Base-by-base conservation (phyloP, 495 filamentous ascomycete genomes). In the Chaetomium fimeti region DNA sequence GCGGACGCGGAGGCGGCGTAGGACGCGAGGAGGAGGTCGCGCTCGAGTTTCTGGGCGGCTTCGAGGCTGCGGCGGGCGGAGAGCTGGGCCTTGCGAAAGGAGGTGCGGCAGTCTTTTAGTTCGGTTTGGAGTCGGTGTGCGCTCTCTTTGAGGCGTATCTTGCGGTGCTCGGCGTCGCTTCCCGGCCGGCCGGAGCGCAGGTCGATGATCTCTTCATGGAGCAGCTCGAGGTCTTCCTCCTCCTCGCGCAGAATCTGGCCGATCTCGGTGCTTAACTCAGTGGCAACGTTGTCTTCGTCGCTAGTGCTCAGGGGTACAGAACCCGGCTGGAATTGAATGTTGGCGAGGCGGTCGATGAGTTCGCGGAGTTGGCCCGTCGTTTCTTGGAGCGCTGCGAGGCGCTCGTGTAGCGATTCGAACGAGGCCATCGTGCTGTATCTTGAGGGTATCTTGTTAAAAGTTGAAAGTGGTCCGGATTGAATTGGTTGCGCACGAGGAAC, bases 1-100 rank as follows among this genome's bases (percentile, higher is more conserved):
- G 71, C 74, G 29, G 72, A 66, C 68, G 72, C 81, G 63, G 65
- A 75, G 47, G 67, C 71, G 75, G 77, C 74, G 72, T 77, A 83
- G 55, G 74, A 86, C n/a, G 88, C 84, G 63, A 96, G 85, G 24
- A 96, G 82, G 47, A 92, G 78, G 54, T 91, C 85, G 53, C 91
- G 85, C 74, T 97, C 91, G 70, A 86, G 88, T 20, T 84, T 82
- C 67, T 87, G 87, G 13, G 91, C 89, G 43, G 79, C 75, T 70
- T 90, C 85, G 24, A 92, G 82, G 78, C 86, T 89, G 56, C 85
- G 84, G 71, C 91, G 93, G 27, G 94, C 92, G 57, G 86, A 79
- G 61, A 96, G 80, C 69, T 96, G 91, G 28, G 93, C 93, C 71
- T 84, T 88, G 63, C 94, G 89, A 75, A 94, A 98, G 52, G 88